Conservation (phyloP, 2,329 filamentous ascomycete species). For the Calonectria honghensis region DNA sequence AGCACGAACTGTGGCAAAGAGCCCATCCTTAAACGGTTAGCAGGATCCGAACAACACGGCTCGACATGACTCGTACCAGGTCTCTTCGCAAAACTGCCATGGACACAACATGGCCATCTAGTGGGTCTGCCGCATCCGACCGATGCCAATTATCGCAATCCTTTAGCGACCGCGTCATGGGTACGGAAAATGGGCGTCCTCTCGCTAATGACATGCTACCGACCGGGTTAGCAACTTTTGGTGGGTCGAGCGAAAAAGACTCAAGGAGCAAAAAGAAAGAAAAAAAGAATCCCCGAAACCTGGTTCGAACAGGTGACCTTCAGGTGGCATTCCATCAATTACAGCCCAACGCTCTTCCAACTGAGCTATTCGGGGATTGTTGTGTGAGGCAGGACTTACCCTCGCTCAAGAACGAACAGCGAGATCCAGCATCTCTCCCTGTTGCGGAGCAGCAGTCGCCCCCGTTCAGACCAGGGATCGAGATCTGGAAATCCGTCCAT, state of each 20-base stretch:
- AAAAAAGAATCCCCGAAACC: conserved; percentile 26
- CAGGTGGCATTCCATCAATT: conserved; percentile 28
- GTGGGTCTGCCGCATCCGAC: conserved; percentile 77
- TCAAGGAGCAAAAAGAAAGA: conserved; percentile 15
- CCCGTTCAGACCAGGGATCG: conserved; percentile 76
- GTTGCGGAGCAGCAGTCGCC: conserved; percentile 76
- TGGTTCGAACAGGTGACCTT: conserved; percentile 29
- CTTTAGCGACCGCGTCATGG: conserved; percentile 78
- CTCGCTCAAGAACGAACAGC: conserved; percentile 82
- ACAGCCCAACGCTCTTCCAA: conserved; percentile 29
- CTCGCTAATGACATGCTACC: conserved; percentile 79
- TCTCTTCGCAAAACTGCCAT: conserved; percentile 82
- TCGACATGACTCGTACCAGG: conserved; percentile 66
- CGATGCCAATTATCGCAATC: conserved; percentile 82
- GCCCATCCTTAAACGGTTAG: conserved; percentile 64
- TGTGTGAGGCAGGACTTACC: conserved; percentile 61
- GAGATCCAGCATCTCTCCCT: conserved; percentile 83
- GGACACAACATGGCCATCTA: conserved; percentile 82
- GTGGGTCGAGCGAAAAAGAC: not conserved
- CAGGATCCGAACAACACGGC: conserved; percentile 26
- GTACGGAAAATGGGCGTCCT: conserved; percentile 81
- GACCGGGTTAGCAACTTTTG: not conserved
- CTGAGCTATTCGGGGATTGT: conserved; percentile 27
- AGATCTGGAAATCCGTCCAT: conserved; percentile 81
- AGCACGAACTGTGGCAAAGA: conserved; percentile 74